Percentiles rank a stretch among this genome's conserved stretches.
These are phyloP conservation scores for Aspergillus wentii DNA, from an alignment of 495 filamentous ascomycete genomes.

Conservation along the genomic window DNA sequence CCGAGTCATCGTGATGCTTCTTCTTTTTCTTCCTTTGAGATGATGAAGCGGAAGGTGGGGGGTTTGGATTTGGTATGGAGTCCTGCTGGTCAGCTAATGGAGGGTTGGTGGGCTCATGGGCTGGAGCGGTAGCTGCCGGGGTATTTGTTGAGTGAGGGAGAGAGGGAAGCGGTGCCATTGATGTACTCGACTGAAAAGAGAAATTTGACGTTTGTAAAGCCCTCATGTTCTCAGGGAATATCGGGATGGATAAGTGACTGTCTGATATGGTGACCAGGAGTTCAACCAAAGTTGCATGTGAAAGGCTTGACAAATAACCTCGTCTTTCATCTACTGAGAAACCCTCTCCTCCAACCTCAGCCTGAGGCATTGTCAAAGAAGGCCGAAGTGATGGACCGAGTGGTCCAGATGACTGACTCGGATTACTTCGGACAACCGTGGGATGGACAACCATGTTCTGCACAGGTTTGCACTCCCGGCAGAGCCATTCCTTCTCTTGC, in stretches of 20 bases:
- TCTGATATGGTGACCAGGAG: slow-evolving; percentile 32
- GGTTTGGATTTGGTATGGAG: slow-evolving; percentile 1
- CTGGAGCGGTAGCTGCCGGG: not conserved
- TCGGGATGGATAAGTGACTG: slow-evolving; percentile 26
- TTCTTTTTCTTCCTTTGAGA: slow-evolving; percentile 4
- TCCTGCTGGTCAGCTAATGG: slow-evolving; percentile 1
- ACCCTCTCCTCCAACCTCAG: slow-evolving; percentile 18
- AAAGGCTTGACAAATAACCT: slow-evolving; percentile 35
- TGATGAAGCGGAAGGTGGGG: not conserved
- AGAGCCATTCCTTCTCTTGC: slow-evolving; percentile 74
- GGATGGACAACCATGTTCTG: slow-evolving; percentile 20
- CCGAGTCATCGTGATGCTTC: slow-evolving; percentile 9
- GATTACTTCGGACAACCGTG: slow-evolving; percentile 16
- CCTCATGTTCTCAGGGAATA: slow-evolving; percentile 34
- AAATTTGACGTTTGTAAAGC: slow-evolving; percentile 21
- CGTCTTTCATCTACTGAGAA: slow-evolving; percentile 30
- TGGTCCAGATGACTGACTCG: slow-evolving; percentile 10
- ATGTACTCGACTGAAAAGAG: slow-evolving; percentile 5
- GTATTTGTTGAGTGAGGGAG: slow-evolving; percentile 7
- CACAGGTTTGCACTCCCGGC: slow-evolving; percentile 57
- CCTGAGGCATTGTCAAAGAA: slow-evolving; percentile 7
- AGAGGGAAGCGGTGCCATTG: slow-evolving; percentile 1
- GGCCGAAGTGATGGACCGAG: slow-evolving; percentile 17
- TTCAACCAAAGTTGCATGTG: slow-evolving; percentile 36
- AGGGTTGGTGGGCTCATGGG: not conserved